A percentile compares a stretch with the other conserved stretches of the same genome.
Conservation (phyloP, 495 filamentous ascomycete species). For the Cetradonia linearis region DNA sequence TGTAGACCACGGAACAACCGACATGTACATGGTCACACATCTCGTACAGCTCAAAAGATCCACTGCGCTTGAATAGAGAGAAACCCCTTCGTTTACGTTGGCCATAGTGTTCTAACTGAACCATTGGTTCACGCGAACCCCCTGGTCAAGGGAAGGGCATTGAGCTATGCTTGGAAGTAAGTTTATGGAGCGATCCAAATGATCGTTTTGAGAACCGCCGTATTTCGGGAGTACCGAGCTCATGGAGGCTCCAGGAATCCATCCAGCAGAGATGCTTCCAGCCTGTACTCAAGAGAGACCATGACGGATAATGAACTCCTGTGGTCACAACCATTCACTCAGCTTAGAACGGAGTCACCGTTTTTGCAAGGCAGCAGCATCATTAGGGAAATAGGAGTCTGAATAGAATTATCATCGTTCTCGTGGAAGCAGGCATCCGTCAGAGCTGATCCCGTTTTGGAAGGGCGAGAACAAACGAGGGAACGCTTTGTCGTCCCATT, state of each 20-base stretch:
- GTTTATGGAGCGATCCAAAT: not conserved
- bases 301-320: not conserved
- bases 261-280: too few species aligned
- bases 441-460: not conserved
- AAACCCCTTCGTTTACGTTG: not conserved
- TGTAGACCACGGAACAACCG: not conserved
- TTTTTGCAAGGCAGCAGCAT: not conserved
- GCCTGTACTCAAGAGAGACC: too few species aligned
- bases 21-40: not conserved
- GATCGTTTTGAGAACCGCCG: not conserved
- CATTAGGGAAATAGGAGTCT: not conserved
- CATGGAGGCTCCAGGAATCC: not conserved
- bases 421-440: too few species aligned
- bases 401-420: too few species aligned
- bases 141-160: not conserved
- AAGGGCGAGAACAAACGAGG: not conserved
- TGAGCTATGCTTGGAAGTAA: not conserved
- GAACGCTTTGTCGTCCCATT: not conserved
- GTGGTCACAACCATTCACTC: not conserved
- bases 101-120: not conserved
- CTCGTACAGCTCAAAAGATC: not conserved
- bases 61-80: not conserved
- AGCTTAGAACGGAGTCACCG: not conserved
- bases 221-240: not conserved
- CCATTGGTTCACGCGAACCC: not conserved